Evolutionary conservation across 345 rosid species (phyloP), one percentile per base, ranked within the genome.

Genomic region (Salix exigua): DNA sequence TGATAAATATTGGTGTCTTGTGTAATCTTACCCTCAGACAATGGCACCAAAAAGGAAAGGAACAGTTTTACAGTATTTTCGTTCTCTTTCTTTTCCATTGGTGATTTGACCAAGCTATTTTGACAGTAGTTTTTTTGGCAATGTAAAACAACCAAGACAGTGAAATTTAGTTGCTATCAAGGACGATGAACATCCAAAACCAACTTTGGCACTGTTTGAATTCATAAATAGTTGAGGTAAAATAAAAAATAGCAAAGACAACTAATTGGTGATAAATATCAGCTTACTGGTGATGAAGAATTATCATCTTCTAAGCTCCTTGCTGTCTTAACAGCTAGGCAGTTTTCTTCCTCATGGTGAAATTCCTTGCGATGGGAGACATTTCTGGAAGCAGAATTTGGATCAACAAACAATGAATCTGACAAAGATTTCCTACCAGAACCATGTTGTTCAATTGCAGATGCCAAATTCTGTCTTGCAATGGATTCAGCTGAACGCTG

Each of bases 361-460:
- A 94, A 96, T 86, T 92, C 94, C 85, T 88, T 93, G 67, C 88
- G 87, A 66, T 91, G 88, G 40, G 99, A 93, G 82, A 86, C 90
- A 72, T 89, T 92, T 72, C 97, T 93, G 50, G 94, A 81, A 80
- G 81, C 79, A 7, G 91, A 82, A 77, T 82, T 86, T 60, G 85
- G 81, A 83, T 90, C 97, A 68, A 76, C 68, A 14, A 89, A 80
- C 48, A 88, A 74, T 75, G 88, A 85, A 63, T 96, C 97, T 23
- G 98, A 96, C 86, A 92, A 75, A 50, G 99, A 96, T 83, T 89
- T 93, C 82, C 99, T 85, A 71, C 97, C 92, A 62, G 99, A 93
- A 51, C 93, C 97, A 75, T 93, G 96, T 21, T 90, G 91, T 75
- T 93, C 99, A 85, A 89, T 88, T 61, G 83, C 87, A 42, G 98